These are phyloP conservation scores for Mycosarcoma mackinlayi DNA, from an alignment of 1,284 basidiomycete genomes.

Conservation along the genomic window DNA sequence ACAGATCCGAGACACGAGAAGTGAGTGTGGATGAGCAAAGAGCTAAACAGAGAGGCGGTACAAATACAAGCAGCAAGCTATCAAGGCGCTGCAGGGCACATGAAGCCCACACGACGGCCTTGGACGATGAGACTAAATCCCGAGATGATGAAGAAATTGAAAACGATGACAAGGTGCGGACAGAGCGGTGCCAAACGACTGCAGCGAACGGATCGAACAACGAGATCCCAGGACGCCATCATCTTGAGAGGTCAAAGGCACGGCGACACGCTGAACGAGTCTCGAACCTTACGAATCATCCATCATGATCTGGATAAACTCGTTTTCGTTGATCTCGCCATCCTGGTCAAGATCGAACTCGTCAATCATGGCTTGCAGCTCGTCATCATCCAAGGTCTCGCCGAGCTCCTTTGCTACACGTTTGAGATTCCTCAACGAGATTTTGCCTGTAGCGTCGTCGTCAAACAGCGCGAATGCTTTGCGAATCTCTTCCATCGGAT, in stretches of 20 bases:
- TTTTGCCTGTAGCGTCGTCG: conserved; percentile 94
- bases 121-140: too few species aligned
- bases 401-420: conserved; percentile 97
- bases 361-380: conserved; percentile 99
- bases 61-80: conserved; percentile 15
- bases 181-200: too few species aligned
- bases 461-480: conserved; percentile 96
- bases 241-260: too few species aligned
- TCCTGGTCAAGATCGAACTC: conserved; percentile 99
- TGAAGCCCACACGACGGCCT: too few species aligned
- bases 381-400: conserved; percentile 93
- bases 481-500: conserved; percentile 95
- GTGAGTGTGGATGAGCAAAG: conserved; percentile 3
- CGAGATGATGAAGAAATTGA: too few species aligned
- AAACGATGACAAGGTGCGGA: too few species aligned
- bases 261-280: background rate
- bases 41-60: conserved; percentile 1
- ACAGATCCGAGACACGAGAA: background rate
- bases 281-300: conserved; percentile 74
- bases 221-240: too few species aligned
- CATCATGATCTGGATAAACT: conserved; percentile 96
- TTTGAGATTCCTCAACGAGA: conserved; percentile 87
- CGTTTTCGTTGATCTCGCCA: conserved; percentile 93
- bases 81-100: too few species aligned
- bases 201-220: too few species aligned